These are phyloP conservation scores for Dactylella cylindrospora DNA, from an alignment of 2,329 filamentous ascomycete species.

Conservation along the genomic window DNA sequence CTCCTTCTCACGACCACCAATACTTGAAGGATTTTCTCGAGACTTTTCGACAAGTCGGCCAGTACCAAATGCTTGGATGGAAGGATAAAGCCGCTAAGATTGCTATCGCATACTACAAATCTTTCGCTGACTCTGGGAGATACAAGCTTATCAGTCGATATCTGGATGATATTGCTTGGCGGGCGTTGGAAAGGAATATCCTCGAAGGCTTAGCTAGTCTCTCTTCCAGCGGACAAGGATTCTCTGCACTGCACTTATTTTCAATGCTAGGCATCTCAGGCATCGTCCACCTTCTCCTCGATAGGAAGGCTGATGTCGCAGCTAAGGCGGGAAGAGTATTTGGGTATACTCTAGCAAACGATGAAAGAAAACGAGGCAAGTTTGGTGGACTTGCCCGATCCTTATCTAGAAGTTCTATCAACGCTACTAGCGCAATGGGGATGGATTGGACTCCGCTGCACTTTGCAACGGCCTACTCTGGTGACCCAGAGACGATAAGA, in stretches of 20 bases:
- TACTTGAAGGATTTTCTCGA: constrained; percentile 26
- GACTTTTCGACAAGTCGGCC: constrained; percentile 26
- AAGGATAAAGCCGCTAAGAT: constrained; percentile 33
- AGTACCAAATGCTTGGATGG: constrained; percentile 34
- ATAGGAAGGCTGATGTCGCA: constrained; percentile 25
- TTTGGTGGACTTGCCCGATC: constrained; percentile 29
- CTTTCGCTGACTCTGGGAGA: constrained; percentile 24
- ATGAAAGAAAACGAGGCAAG: constrained; percentile 18
- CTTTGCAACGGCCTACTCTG: constrained; percentile 31
- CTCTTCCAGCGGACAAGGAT: constrained; percentile 31
- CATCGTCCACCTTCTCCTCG: constrained; percentile 23
- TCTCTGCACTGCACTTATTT: constrained; percentile 39
- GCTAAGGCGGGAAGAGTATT: constrained; percentile 22
- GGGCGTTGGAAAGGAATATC: constrained; percentile 25
- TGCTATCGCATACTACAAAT: constrained; percentile 26
- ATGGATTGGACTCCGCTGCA: constrained; percentile 26
- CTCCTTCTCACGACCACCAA: not conserved
- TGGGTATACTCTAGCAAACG: constrained; percentile 19
- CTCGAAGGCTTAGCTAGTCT: constrained; percentile 31
- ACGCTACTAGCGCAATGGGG: not conserved
- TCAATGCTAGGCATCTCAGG: constrained; percentile 19
- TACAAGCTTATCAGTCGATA: constrained; percentile 25
- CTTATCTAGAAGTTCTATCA: constrained; percentile 28
- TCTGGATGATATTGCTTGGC: constrained; percentile 33
- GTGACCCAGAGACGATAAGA: constrained; percentile 26